A percentile compares a stretch with the other conserved stretches of the same genome.
Conservation (phyloP, 345 rosid genomes). For the Pistacia atlantica region DNA sequence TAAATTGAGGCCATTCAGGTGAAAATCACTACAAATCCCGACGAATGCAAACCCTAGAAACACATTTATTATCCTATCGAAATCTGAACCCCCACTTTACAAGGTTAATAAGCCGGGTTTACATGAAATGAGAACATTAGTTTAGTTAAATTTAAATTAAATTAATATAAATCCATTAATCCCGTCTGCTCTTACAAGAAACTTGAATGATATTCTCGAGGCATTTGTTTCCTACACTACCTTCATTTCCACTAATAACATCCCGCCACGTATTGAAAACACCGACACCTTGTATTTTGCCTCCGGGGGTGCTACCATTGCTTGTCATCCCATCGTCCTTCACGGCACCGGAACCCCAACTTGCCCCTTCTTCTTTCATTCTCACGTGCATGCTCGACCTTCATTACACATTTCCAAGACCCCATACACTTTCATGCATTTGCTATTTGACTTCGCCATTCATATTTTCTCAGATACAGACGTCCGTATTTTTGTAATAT, state of each 20-base stretch:
- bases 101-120: neutral
- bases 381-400: constrained; percentile 32
- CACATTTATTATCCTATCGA: neutral
- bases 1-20: neutral
- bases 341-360: constrained; percentile 37
- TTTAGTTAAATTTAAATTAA: too few relatives aligned
- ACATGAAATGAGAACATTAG: neutral
- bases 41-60: neutral
- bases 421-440: constrained; percentile 21
- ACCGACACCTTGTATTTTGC: constrained; percentile 45
- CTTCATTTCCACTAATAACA: constrained; percentile 23
- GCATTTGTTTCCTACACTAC: constrained; percentile 44
- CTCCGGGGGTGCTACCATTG: constrained; percentile 30
- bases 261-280: constrained; percentile 22
- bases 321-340: constrained; percentile 26
- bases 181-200: constrained; percentile 38
- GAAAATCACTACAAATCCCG: constrained; percentile 8
- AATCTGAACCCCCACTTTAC: constrained; percentile 1
- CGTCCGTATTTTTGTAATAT: too few relatives aligned
- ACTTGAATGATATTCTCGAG: constrained; percentile 35
- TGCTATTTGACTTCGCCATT: constrained; percentile 1
- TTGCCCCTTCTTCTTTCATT: neutral
- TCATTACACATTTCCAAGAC: constrained; percentile 26
- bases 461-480: too few relatives aligned
- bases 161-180: too few relatives aligned